phyloP scores from a whole-genome alignment of 176 grass and related monocot species.

The Saccharum spontaneum region DNA sequence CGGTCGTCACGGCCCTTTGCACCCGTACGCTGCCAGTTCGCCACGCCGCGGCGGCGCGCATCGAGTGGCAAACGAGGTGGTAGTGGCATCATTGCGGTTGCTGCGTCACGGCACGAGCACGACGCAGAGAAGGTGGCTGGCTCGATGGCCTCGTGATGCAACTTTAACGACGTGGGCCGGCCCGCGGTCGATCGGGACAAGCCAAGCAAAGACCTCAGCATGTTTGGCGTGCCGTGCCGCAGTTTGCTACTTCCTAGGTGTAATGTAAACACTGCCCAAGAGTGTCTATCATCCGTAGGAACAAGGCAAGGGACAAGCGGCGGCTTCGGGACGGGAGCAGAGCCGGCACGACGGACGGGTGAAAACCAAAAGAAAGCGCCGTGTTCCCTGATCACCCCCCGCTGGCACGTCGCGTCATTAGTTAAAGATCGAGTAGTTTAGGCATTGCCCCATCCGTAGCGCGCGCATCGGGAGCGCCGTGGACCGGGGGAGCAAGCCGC shows the following conservation, averaged over 20 bases:
- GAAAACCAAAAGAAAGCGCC: neutral
- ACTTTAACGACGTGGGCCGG: neutral
- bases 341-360: neutral
- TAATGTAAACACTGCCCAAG: neutral
- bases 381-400: neutral
- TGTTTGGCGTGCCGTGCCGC: neutral
- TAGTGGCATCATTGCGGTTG: neutral
- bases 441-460: neutral
- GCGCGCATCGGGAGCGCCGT: conserved; percentile 12
- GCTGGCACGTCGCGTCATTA: neutral
- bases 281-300: neutral
- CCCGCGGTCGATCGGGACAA: neutral
- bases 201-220: neutral
- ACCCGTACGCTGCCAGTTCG: neutral
- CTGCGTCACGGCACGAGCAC: neutral
- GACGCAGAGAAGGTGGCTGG: neutral
- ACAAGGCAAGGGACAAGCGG: neutral
- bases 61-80: neutral
- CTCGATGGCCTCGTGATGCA: neutral
- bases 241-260: neutral
- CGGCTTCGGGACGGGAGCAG: neutral
- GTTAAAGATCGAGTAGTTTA: neutral
- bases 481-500: conserved; percentile 1
- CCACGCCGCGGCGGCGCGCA: neutral
- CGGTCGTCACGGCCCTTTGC: neutral